Conservation (phyloP, 257 asterid genomes). For the Solanum bulbocastanum region DNA sequence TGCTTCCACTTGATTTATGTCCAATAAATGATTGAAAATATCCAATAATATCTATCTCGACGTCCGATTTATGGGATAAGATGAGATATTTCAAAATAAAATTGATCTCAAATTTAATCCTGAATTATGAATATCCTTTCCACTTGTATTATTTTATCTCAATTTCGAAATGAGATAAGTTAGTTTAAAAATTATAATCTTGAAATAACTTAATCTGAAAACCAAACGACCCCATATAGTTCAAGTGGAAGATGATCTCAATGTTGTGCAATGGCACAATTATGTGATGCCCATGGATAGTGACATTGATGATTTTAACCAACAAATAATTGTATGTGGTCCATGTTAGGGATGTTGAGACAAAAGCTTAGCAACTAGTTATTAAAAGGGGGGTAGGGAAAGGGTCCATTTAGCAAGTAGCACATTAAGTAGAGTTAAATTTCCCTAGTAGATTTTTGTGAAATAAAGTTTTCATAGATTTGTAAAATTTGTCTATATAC, state of each 20-base stretch:
- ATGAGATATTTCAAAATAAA: neutral
- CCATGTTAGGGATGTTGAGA: neutral
- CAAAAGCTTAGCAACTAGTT: neutral
- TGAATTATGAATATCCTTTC: neutral
- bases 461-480: neutral
- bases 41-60: neutral
- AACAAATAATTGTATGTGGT: neutral
- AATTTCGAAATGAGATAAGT: neutral
- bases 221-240: neutral
- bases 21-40: neutral
- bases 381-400: neutral
- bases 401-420: neutral
- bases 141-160: neutral
- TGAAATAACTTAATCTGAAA: neutral
- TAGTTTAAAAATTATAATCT: neutral
- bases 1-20: neutral
- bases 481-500: neutral
- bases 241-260: neutral
- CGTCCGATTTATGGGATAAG: neutral
- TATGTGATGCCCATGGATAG: neutral
- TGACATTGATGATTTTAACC: neutral
- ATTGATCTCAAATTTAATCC: rapidly evolving
- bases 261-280: neutral
- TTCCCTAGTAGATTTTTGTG: neutral
- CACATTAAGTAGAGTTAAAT: neutral